Base-by-base conservation (phyloP, 2,329 filamentous ascomycete species). In the Cadophora malorum region DNA sequence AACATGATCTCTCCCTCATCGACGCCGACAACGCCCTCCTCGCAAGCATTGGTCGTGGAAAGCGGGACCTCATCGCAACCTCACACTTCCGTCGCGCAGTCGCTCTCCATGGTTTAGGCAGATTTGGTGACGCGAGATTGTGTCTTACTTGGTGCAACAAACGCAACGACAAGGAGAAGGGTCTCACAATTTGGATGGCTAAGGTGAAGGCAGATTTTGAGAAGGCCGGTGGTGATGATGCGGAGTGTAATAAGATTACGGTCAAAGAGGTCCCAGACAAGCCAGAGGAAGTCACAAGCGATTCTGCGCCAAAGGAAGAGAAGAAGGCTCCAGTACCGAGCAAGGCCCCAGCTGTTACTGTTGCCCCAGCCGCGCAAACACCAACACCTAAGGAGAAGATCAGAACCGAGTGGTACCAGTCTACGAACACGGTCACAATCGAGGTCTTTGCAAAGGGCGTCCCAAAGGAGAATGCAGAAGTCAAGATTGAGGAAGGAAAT, bases 61-160 rank as follows among this genome's bases (percentile, higher is more conserved):
- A 90, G 74, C 88, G 91, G 62, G 88, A 93, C 71, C 85, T 91
- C 35, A 93, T 97, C 78, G 84, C 89, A 56, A 87, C 93, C n/a
- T 90, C 92, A 1, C 93, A 97, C 75, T 88, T 96, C 75, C 88
- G 94, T 73, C 88, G 95, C 47, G 91, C 88, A 5, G 87, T 97
- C 14, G 86, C 91, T 12, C 83, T 95, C 31, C 91, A 88, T 78
- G 87, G 89, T 60, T 82, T 94, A 50, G 87, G 86, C 41, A 85
- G 87, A 64, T 93, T 89, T 74, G 93, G 90, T 3, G 91, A 97
- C 79, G 90, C 94, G 0, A 86, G 90, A 67, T 86, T 88, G 72
- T 87, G 94, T 71, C 88, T 94, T 23, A 82, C 83, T 21, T 90
- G 88, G 83, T 80, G 68, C 50, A 82, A 81, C 69, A 84, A 84